Evolutionary conservation across 2,329 filamentous ascomycete species (phyloP).

Genomic region (Tolypocladium sp.): DNA sequence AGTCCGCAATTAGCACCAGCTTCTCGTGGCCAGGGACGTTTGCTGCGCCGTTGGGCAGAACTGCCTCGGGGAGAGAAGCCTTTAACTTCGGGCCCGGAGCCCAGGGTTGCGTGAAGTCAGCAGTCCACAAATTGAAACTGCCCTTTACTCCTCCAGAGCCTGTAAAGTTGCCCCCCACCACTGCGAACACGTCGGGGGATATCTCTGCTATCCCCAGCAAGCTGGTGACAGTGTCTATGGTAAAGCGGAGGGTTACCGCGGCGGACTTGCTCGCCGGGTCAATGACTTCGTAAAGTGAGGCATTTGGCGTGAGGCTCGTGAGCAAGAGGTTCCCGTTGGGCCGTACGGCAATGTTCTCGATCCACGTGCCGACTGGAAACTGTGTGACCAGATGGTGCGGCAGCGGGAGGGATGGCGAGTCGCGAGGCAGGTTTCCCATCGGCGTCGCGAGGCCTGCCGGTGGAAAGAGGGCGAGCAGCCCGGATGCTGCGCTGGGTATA

Average conservation of each 20-base stretch:
- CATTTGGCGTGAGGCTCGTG: constrained; percentile 3
- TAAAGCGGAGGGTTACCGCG: not conserved
- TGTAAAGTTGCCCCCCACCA: constrained; percentile 3
- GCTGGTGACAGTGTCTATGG: not conserved
- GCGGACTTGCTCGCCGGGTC: not conserved
- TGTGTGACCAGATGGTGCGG: not conserved
- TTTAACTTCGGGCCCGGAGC: not conserved
- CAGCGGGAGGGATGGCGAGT: not conserved
- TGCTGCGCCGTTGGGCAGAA: constrained; percentile 1
- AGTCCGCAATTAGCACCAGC: constrained; percentile 1
- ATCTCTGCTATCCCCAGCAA: constrained; percentile 3
- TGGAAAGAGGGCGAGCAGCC: no score
- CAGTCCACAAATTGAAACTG: constrained; percentile 1
- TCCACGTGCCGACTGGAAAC: constrained; percentile 1
- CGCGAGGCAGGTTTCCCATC: no score
- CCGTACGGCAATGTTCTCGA: constrained; percentile 7
- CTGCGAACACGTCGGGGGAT: not conserved
- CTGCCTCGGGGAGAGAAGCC: not conserved
- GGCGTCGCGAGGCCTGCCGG: no score
- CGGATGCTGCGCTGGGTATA: no score
- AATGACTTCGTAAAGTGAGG: constrained; percentile 2
- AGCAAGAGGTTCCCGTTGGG: constrained; percentile 6
- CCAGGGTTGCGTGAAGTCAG: not conserved
- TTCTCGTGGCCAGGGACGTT: not conserved
- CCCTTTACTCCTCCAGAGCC: not conserved